Evolutionary conservation across 495 filamentous ascomycete species (phyloP).

Genomic region (Aspergillus leporis): DNA sequence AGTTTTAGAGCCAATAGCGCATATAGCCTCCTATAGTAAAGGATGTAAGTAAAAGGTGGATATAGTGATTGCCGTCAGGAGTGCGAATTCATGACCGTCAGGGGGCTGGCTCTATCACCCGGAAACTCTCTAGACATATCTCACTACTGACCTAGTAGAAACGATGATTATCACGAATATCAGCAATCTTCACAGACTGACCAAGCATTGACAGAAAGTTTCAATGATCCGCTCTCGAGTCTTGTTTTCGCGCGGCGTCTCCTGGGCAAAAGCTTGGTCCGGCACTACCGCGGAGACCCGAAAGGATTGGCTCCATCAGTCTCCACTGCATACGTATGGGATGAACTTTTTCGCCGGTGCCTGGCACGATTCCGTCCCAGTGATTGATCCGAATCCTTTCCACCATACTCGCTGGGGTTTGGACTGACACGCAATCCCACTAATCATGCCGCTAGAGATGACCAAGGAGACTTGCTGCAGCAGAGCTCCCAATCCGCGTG

Average conservation of each 20-base stretch:
- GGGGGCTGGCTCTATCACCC: too few relatives aligned
- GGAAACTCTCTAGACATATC: not conserved
- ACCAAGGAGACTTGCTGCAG: not conserved
- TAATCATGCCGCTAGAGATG: not conserved
- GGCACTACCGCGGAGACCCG: not conserved
- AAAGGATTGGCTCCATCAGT: not conserved
- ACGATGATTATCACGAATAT: not conserved
- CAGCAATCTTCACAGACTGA: not conserved
- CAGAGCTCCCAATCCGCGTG: not conserved
- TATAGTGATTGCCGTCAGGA: too few relatives aligned
- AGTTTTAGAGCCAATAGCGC: too few relatives aligned
- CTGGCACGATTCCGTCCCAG: not conserved
- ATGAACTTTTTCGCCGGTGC: not conserved
- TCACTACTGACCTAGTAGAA: not conserved
- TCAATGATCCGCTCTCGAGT: not conserved
- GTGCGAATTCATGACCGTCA: too few relatives aligned
- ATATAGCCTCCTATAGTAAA: too few relatives aligned
- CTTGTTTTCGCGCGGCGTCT: not conserved
- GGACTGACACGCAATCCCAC: constrained; percentile 4
- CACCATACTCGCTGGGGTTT: not conserved
- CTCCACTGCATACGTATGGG: constrained; percentile 2
- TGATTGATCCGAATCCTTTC: not conserved
- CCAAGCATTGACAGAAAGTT: not conserved
- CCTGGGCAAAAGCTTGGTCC: constrained; percentile 1
- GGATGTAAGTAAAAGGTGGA: too few relatives aligned